Evolutionary conservation across 2,329 filamentous ascomycete genomes (phyloP).

Genomic region (Nigrospora oryzae): DNA sequence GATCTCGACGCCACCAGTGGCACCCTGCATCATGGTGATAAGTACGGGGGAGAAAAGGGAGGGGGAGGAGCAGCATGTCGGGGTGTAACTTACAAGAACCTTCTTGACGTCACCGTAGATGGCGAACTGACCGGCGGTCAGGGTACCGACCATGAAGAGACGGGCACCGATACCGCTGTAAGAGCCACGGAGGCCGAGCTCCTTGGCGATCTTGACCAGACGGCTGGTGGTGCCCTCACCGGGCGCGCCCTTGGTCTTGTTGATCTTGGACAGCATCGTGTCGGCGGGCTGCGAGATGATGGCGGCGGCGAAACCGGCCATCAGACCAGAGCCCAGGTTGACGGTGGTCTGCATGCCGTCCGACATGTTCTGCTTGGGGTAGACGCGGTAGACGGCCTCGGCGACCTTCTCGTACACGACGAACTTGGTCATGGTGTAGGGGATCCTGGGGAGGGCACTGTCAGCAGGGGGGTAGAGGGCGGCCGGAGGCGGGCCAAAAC

Average conservation of each 20-base stretch:
- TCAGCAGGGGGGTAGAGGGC: too few relatives aligned
- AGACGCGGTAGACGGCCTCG: slow-evolving; percentile 50
- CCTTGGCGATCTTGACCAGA: slow-evolving; percentile 67
- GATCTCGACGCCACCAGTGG: slow-evolving; percentile 55
- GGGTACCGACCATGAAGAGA: slow-evolving; percentile 64
- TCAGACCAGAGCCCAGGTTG: slow-evolving; percentile 67
- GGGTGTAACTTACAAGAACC: not conserved
- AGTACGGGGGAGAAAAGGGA: not conserved
- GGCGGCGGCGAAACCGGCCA: slow-evolving; percentile 70
- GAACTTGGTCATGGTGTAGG: slow-evolving; percentile 78
- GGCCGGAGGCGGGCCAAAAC: slow-evolving; percentile 12
- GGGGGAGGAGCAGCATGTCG: not conserved
- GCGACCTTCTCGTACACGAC: slow-evolving; percentile 71
- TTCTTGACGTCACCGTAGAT: slow-evolving; percentile 59
- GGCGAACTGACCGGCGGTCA: slow-evolving; percentile 66
- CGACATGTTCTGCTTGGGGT: slow-evolving; percentile 56
- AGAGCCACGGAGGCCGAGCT: slow-evolving; percentile 60
- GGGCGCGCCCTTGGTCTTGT: slow-evolving; percentile 67
- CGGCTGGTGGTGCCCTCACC: slow-evolving; percentile 65
- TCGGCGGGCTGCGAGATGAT: slow-evolving; percentile 70
- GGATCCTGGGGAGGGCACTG: slow-evolving; percentile 40
- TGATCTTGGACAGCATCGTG: slow-evolving; percentile 77
- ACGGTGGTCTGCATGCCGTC: slow-evolving; percentile 56
- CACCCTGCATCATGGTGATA: slow-evolving; percentile 39
- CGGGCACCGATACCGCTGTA: slow-evolving; percentile 66